Percentiles rank a stretch among this genome's conserved stretches.
Conservation (phyloP, 345 rosid species). For the Citrus glauca region DNA sequence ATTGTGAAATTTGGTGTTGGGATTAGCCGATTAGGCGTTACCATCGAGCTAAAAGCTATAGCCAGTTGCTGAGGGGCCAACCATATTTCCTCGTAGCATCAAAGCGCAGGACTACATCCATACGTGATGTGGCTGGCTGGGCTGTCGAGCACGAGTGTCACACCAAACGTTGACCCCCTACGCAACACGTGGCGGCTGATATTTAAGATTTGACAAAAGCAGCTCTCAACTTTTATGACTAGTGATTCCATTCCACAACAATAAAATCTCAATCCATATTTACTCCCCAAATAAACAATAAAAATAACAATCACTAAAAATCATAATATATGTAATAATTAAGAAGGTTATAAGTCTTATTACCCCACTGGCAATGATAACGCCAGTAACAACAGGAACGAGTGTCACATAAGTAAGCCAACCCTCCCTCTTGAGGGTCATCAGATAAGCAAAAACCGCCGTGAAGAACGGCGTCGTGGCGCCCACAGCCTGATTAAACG, state of each 20-base stretch:
- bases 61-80: too few species aligned
- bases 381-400: slow-evolving; percentile 43
- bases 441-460: slow-evolving; percentile 34
- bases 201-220: too few species aligned
- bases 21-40: too few species aligned
- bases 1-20: too few species aligned
- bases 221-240: too few species aligned
- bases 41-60: too few species aligned
- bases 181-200: too few species aligned
- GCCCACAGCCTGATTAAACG: slow-evolving; percentile 48
- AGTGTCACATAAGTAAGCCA: slow-evolving; percentile 39
- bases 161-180: too few species aligned
- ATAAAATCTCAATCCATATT: background rate
- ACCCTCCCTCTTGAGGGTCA: slow-evolving; percentile 34
- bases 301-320: background rate
- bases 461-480: slow-evolving; percentile 54
- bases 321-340: too few species aligned
- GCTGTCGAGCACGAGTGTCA: background rate
- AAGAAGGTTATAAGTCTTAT: background rate
- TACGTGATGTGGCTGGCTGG: background rate
- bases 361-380: slow-evolving; percentile 47
- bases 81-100: too few species aligned
- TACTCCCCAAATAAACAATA: background rate
- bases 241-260: background rate
- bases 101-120: too few species aligned